Evolutionary conservation across 2,329 filamentous ascomycete genomes (phyloP).

Genomic region (Trichoderma simmonsii): DNA sequence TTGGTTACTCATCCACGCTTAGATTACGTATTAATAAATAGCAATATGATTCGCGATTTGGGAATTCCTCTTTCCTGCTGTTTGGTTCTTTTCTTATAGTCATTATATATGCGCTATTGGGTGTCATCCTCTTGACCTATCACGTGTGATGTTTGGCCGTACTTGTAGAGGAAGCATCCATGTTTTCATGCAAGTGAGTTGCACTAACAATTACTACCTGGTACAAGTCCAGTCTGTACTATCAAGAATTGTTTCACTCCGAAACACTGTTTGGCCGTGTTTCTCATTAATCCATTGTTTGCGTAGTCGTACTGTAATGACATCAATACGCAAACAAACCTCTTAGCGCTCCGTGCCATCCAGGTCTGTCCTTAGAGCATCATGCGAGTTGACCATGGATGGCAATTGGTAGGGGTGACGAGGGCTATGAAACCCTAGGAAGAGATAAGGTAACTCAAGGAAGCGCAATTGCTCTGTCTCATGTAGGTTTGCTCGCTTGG

Average conservation of each 20-base stretch:
- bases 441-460: not conserved
- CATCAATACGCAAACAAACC: not conserved
- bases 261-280: not conserved
- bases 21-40: constrained; percentile 15
- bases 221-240: not conserved
- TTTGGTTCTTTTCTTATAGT: not conserved
- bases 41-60: constrained; percentile 11
- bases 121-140: not conserved
- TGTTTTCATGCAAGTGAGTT: not conserved
- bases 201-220: not conserved
- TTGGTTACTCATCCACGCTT: constrained; percentile 16
- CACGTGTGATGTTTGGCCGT: not conserved
- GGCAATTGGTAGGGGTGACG: not conserved
- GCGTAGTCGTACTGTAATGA: not conserved
- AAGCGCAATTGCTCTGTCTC: not conserved
- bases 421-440: not conserved
- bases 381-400: constrained; percentile 1
- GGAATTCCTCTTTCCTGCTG: not conserved
- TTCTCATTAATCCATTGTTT: not conserved
- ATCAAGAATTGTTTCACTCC: not conserved
- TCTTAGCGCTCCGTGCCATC: not conserved
- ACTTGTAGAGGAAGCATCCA: not conserved
- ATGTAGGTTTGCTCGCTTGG: not conserved
- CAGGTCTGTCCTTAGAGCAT: not conserved
- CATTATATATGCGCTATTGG: not conserved